Evolutionary conservation across 2,329 filamentous ascomycete genomes (phyloP).

Genomic region (Fusarium cicatricum): DNA sequence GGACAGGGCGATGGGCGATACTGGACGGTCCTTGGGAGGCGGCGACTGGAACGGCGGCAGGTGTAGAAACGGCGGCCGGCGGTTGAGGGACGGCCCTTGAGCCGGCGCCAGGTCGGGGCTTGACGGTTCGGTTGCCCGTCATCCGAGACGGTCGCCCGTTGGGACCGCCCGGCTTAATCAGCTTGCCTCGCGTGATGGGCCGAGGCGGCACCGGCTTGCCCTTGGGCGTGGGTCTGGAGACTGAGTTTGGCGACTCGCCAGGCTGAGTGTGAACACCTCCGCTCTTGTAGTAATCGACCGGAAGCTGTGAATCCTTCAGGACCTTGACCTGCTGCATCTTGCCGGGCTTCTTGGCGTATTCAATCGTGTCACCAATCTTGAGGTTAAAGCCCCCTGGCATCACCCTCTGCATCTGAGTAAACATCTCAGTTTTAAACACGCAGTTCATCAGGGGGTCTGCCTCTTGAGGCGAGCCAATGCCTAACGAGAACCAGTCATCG

Average conservation of each 20-base stretch:
- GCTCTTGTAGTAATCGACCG: conserved; percentile 92
- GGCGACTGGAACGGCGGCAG: conserved; percentile 40
- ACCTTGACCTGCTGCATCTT: conserved; percentile 91
- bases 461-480: conserved; percentile 88
- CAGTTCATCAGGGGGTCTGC: conserved; percentile 94
- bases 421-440: conserved; percentile 95
- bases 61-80: conserved; percentile 42
- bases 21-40: conserved; percentile 32
- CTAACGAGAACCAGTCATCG: conserved; percentile 97
- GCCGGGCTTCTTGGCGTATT: conserved; percentile 97
- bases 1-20: conserved; percentile 14
- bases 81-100: conserved; percentile 47
- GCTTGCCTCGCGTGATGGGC: conserved; percentile 91
- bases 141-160: conserved; percentile 80
- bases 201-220: conserved; percentile 86
- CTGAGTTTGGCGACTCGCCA: conserved; percentile 84
- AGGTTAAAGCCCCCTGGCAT: conserved; percentile 84
- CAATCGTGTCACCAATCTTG: conserved; percentile 83
- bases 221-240: conserved; percentile 85
- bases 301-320: conserved; percentile 81
- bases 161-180: conserved; percentile 90
- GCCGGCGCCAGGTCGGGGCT: conserved; percentile 53
- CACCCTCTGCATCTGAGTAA: conserved; percentile 85
- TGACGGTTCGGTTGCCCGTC: conserved; percentile 57
- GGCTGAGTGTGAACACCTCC: conserved; percentile 85